Evolutionary conservation across 1,284 basidiomycete genomes (phyloP).

Genomic region (Ustilago hordei): DNA sequence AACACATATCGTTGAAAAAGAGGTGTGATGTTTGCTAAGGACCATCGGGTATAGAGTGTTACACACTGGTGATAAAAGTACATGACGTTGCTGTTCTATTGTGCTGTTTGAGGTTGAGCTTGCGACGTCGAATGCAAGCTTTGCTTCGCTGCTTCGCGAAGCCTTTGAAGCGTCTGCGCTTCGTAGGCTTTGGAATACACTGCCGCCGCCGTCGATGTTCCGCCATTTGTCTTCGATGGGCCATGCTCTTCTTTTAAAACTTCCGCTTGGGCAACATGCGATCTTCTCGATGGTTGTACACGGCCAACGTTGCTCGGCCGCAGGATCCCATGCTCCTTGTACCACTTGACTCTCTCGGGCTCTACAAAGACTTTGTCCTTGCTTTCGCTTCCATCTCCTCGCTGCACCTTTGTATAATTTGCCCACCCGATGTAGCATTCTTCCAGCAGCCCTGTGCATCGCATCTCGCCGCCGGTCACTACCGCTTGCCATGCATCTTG

Average conservation of each 20-base stretch:
- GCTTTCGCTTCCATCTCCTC: constrained; percentile 7
- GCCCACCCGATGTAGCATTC: constrained; percentile 65
- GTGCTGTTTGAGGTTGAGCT: constrained; percentile 21
- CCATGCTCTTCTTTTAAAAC: background rate
- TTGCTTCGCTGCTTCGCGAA: constrained; percentile 24
- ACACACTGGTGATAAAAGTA: constrained; percentile 16
- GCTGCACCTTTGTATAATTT: constrained; percentile 25
- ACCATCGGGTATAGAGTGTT: constrained; percentile 13
- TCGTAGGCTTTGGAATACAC: constrained; percentile 43
- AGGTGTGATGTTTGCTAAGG: background rate
- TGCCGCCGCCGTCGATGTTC: constrained; percentile 5
- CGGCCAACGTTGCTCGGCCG: constrained; percentile 34
- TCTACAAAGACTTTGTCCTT: constrained; percentile 42
- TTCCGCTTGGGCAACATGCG: background rate
- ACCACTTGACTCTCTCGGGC: constrained; percentile 44
- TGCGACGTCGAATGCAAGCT: constrained; percentile 6
- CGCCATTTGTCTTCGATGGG: background rate
- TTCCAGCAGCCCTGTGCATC: constrained; percentile 54
- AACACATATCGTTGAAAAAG: background rate
- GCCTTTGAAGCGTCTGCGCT: constrained; percentile 25
- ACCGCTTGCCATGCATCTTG: constrained; percentile 59
- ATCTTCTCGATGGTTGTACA: constrained; percentile 6
- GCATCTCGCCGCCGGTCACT: constrained; percentile 51
- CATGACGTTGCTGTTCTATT: constrained; percentile 8
- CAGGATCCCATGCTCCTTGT: constrained; percentile 22